Evolutionary conservation across 371 early-diverging fungal genomes (phyloP).

Genomic region (Phascolomyces articulosus): DNA sequence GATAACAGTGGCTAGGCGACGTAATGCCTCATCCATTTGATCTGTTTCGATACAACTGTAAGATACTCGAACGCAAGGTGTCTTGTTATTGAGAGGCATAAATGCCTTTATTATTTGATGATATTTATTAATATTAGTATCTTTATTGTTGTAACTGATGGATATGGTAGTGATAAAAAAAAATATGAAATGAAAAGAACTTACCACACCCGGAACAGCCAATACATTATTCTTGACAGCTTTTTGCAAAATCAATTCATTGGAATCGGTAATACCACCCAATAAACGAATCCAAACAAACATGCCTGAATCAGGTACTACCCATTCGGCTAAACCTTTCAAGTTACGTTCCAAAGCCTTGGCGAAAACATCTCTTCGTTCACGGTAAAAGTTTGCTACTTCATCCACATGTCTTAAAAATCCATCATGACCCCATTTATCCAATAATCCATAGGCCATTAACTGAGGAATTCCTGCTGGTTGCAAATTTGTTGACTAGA

Average conservation of each 20-base stretch:
- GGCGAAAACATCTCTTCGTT: conserved; percentile 64
- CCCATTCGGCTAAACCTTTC: conserved; percentile 69
- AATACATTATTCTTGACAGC: conserved; percentile 74
- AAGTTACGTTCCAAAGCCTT: conserved; percentile 56
- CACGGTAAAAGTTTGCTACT: conserved; percentile 64
- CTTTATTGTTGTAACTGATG: too few relatives aligned
- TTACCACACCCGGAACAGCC: conserved; percentile 73
- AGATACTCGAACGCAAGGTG: conserved; percentile 63
- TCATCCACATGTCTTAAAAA: conserved; percentile 66
- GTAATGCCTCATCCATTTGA: conserved; percentile 68
- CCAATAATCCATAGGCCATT: conserved; percentile 59
- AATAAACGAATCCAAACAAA: conserved; percentile 82
- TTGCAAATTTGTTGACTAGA: conserved; percentile 67
- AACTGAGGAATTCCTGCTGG: conserved; percentile 79
- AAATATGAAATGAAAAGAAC: neutral
- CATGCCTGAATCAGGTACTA: conserved; percentile 78
- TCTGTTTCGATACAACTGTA: conserved; percentile 65
- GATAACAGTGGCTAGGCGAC: conserved; percentile 53
- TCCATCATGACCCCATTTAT: conserved; percentile 65
- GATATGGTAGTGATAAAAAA: too few relatives aligned
- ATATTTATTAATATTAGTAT: too few relatives aligned
- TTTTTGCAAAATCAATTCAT: conserved; percentile 62
- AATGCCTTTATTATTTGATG: conserved; percentile 22
- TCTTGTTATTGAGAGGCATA: conserved; percentile 27
- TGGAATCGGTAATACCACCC: conserved; percentile 64